Percentiles rank a stretch among this genome's conserved stretches.
Evolutionary conservation across 1,139 yeast species (phyloP).

Genomic region (Taphrina confusa): DNA sequence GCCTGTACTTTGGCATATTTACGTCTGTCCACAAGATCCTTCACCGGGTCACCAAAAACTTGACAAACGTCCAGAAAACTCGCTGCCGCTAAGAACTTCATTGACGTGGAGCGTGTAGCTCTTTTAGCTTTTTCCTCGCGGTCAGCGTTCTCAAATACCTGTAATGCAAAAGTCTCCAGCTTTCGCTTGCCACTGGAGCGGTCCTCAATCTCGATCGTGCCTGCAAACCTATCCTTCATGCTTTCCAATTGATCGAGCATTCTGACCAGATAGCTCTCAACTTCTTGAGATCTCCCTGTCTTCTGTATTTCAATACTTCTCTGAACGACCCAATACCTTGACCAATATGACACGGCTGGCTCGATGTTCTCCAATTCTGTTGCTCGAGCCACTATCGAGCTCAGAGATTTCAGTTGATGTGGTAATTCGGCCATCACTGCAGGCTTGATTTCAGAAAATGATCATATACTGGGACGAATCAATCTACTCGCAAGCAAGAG

Average conservation of each 20-base stretch:
- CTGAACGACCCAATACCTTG: conserved; percentile 46
- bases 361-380: conserved; percentile 54
- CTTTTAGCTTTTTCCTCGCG: conserved; percentile 49
- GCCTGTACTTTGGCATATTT: conserved; percentile 64
- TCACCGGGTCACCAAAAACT: conserved; percentile 45
- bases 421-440: conserved; percentile 40
- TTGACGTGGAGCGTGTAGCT: conserved; percentile 49
- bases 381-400: conserved; percentile 55
- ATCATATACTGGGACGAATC: too few species aligned
- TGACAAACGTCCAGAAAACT: conserved; percentile 54
- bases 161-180: conserved; percentile 62
- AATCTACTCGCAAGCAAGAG: too few species aligned
- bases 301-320: conserved; percentile 5
- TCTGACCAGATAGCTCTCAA: conserved; percentile 15
- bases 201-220: conserved; percentile 57
- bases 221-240: conserved; percentile 43
- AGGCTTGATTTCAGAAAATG: too few species aligned
- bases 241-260: conserved; percentile 26
- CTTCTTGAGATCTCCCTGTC: conserved; percentile 5
- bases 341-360: conserved; percentile 60
- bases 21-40: conserved; percentile 47
- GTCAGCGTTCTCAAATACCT: conserved; percentile 60
- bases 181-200: conserved; percentile 60
- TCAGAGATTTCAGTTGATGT: conserved; percentile 46
- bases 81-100: conserved; percentile 54